Percentiles rank a stretch among this genome's conserved stretches.
These are phyloP conservation scores for Macrophomina tecta DNA, from an alignment of 2,329 filamentous ascomycete species.

Conservation along the genomic window DNA sequence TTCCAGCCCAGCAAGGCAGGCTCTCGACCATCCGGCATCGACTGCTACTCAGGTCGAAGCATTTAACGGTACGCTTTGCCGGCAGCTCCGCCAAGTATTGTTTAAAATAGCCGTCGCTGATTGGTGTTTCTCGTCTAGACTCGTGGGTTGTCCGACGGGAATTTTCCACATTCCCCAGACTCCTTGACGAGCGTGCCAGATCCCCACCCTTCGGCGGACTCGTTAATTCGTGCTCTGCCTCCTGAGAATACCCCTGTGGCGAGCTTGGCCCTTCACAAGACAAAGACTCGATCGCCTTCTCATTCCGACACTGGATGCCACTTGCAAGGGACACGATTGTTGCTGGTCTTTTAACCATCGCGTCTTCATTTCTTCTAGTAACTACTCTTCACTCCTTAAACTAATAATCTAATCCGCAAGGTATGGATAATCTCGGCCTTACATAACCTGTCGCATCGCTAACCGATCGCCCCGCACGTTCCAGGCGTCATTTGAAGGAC, in stretches of 20 bases:
- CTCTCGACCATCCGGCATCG: slow-evolving; percentile 25
- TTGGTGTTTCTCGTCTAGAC: slow-evolving; percentile 37
- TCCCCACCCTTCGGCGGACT: slow-evolving; percentile 51
- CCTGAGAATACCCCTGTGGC: slow-evolving; percentile 41
- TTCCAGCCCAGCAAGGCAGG: slow-evolving; percentile 24
- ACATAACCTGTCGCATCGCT: slow-evolving; percentile 30
- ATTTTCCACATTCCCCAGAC: slow-evolving; percentile 52
- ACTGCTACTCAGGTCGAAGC: slow-evolving; percentile 25
- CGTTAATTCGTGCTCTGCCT: slow-evolving; percentile 62
- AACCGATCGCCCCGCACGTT: slow-evolving; percentile 27
- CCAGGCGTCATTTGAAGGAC: slow-evolving; percentile 28
- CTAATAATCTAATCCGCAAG: slow-evolving; percentile 57
- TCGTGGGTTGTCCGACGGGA: slow-evolving; percentile 39
- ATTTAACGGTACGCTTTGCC: slow-evolving; percentile 14
- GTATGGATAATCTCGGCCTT: slow-evolving; percentile 45
- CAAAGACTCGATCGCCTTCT: slow-evolving; percentile 41
- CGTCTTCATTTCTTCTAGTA: slow-evolving; percentile 41
- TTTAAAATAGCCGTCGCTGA: slow-evolving; percentile 30
- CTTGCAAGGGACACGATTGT: slow-evolving; percentile 47
- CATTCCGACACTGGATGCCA: slow-evolving; percentile 52
- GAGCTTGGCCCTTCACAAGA: slow-evolving; percentile 40
- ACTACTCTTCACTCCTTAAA: slow-evolving; percentile 45
- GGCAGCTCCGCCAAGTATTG: slow-evolving; percentile 1
- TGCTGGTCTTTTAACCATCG: slow-evolving; percentile 41
- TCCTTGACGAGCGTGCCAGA: slow-evolving; percentile 46